Conservation (phyloP, 2,329 filamentous ascomycete genomes). For the Claviceps cyperi region DNA sequence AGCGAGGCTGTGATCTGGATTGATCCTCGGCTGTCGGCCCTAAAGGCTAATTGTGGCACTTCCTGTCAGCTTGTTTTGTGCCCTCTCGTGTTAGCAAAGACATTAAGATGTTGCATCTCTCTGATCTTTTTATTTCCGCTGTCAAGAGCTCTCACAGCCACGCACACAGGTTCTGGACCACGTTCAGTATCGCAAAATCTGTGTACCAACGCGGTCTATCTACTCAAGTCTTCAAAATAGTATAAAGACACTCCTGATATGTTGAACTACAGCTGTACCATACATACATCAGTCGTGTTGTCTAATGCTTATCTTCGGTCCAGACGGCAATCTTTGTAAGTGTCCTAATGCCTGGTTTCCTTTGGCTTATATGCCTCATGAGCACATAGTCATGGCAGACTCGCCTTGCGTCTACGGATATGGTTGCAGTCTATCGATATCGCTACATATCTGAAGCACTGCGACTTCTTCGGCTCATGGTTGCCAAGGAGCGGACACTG, state of each 20-base stretch:
- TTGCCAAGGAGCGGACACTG: conserved; percentile 55
- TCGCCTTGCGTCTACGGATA: conserved; percentile 51
- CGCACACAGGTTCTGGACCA: conserved; percentile 31
- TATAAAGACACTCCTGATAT: conserved; percentile 57
- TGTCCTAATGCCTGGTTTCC: conserved; percentile 37
- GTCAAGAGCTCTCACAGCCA: conserved; percentile 26
- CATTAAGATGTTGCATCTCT: not conserved
- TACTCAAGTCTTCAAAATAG: conserved; percentile 67
- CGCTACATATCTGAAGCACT: conserved; percentile 64
- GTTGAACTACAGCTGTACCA: conserved; percentile 62
- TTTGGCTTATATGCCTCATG: conserved; percentile 54
- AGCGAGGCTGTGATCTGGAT: too few relatives aligned
- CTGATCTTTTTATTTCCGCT: not conserved
- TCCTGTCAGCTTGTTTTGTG: too few relatives aligned
- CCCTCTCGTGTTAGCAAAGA: not conserved
- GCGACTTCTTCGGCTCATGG: conserved; percentile 67
- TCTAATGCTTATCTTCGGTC: conserved; percentile 33
- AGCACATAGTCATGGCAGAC: conserved; percentile 55
- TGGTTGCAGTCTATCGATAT: conserved; percentile 57
- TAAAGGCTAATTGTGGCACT: too few relatives aligned
- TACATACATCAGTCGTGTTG: conserved; percentile 17
- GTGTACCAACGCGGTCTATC: conserved; percentile 67
- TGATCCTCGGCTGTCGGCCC: too few relatives aligned
- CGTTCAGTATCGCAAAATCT: conserved; percentile 31
- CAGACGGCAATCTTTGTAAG: conserved; percentile 60